Percentiles rank a stretch among this genome's conserved stretches.
phyloP scores from a whole-genome alignment of 2,329 filamentous ascomycete genomes.

The Coniochaeta hoffmannii region DNA sequence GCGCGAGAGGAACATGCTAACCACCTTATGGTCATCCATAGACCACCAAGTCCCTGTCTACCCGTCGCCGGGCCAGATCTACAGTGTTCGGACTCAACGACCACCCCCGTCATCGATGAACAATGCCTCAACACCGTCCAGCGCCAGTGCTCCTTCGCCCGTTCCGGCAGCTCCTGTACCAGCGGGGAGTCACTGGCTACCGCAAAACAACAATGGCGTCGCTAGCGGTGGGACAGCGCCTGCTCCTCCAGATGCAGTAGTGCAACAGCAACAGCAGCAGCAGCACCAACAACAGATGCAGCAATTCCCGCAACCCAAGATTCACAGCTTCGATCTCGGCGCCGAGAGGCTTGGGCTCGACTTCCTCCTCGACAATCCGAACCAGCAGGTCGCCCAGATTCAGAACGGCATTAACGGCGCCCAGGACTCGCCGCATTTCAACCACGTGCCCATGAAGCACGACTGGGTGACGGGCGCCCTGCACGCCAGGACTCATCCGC shows the following conservation, averaged over 20 bases:
- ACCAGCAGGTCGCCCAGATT: conserved; percentile 45
- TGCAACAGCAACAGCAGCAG: conserved; percentile 13
- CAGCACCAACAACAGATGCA: conserved; percentile 7
- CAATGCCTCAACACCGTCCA: conserved; percentile 31
- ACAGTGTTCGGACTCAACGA: conserved; percentile 13
- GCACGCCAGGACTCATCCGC: conserved; percentile 8
- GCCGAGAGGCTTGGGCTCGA: conserved; percentile 64
- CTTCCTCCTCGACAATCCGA: conserved; percentile 57
- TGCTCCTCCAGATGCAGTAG: conserved; percentile 12
- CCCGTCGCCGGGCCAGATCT: conserved; percentile 23
- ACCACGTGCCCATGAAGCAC: conserved; percentile 42
- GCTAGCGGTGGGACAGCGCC: conserved; percentile 8
- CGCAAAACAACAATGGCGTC: conserved; percentile 13
- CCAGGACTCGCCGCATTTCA: conserved; percentile 35
- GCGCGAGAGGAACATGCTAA: background rate
- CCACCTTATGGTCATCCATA: background rate
- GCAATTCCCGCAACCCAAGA: conserved; percentile 19
- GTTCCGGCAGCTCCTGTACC: conserved; percentile 16
- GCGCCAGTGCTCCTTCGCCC: conserved; percentile 24
- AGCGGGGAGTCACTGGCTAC: conserved; percentile 14
- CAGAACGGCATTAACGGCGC: conserved; percentile 40
- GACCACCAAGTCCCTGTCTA: conserved; percentile 19
- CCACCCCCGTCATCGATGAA: conserved; percentile 18
- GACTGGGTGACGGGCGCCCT: conserved; percentile 28
- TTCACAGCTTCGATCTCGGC: conserved; percentile 52